Base-by-base conservation (phyloP, 2,329 filamentous ascomycete species). In the Fusarium acutatum region DNA sequence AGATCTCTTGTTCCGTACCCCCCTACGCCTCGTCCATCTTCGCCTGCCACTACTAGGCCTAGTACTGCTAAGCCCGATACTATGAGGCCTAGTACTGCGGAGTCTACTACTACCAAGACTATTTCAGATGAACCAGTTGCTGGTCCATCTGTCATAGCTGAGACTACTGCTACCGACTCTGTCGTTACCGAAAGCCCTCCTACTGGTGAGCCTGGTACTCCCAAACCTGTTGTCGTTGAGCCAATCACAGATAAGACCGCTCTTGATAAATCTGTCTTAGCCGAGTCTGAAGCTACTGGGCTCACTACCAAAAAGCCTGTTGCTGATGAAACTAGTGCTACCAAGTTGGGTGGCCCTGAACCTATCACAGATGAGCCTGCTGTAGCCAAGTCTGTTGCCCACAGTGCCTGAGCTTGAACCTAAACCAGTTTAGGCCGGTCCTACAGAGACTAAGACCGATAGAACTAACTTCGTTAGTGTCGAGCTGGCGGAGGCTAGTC, bases 271-370 rank as follows among this genome's bases (percentile, higher is more conserved):
- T 24, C 12, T 11, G 30, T 1, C 22, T 6, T 14, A 20, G 12
- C 47, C 9, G 28, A 34, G 30, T 4, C 28, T 32, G 22, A n/a
- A n/a, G 28, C 5, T n/a, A n/a, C 24, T 44, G 24, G 7, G 18
- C 4, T 9, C 8, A 5, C 14, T 32, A n/a, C 22, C 28, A n/a
- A 49, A n/a, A 49, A 2, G 24, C 34, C 14, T 9, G 34, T 1
- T 30, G 2, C 13, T 7, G 4, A 26, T 22, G 13, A 17, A 0
- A 2, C 24, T 17, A 5, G 24, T 18, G 11, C 14, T 54, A 38
- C 24, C 18, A 28, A 2, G 34, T 17, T 14, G 28, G 6, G 7
- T 3, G 18, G 22, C 28, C 17, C 22, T 18, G 28, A 1, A 13
- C 28, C 28, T 32, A 34, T 34, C 17, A 15, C 30, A 24, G 47